Conservation (phyloP, 1,284 basidiomycete genomes). For the Ganoderma boninense region DNA sequence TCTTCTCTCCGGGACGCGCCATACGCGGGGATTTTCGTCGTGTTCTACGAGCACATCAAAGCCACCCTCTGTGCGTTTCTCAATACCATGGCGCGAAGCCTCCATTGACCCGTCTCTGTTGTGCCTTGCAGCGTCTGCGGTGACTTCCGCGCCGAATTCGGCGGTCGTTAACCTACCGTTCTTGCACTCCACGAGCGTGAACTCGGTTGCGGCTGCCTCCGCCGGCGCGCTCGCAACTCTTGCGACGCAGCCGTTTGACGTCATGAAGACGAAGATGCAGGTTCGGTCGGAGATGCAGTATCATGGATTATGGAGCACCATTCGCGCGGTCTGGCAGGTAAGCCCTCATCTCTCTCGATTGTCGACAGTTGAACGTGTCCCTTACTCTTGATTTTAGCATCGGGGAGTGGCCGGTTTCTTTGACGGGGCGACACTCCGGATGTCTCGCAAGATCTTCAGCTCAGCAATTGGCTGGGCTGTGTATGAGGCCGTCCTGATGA, state of each 20-base stretch:
- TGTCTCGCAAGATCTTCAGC: conserved; percentile 89
- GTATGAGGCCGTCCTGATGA: conserved; percentile 84
- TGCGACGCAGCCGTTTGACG: conserved; percentile 90
- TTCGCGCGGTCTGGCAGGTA: conserved; percentile 74
- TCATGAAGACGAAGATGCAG: conserved; percentile 94
- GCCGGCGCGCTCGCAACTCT: conserved; percentile 86
- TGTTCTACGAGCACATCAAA: conserved; percentile 91
- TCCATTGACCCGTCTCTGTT: background rate
- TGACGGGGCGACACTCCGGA: conserved; percentile 83
- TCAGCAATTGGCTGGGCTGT: conserved; percentile 94
- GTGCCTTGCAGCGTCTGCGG: conserved; percentile 18
- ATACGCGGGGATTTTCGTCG: conserved; percentile 93
- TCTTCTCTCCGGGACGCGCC: conserved; percentile 95
- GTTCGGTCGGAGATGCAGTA: conserved; percentile 80
- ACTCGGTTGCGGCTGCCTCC: conserved; percentile 71
- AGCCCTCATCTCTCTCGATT: conserved; percentile 32
- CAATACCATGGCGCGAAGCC: background rate
- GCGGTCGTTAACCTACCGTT: conserved; percentile 46
- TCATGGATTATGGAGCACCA: conserved; percentile 71
- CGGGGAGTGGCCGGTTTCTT: conserved; percentile 84
- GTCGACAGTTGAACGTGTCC: background rate
- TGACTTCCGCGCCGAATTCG: conserved; percentile 31
- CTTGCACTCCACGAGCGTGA: conserved; percentile 54
- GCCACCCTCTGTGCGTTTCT: conserved; percentile 63
- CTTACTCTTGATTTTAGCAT: conserved; percentile 56